These are phyloP conservation scores for Camelina hispida DNA, from an alignment of 345 rosid species.

Conservation along the genomic window DNA sequence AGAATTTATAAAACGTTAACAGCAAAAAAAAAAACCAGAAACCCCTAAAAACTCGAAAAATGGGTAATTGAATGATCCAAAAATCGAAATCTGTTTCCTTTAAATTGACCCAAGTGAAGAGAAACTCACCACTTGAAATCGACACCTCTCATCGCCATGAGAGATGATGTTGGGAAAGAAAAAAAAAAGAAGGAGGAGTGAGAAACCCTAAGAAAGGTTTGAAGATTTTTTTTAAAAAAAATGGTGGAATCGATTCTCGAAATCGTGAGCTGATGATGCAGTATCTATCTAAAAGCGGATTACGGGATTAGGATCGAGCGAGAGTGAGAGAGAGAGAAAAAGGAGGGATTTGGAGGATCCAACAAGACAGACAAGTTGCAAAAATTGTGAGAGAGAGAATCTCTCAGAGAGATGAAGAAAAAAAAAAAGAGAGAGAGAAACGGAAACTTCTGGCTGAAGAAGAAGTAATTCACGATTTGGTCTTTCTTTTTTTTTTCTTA, in stretches of 20 bases:
- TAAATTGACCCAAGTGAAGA: slow-evolving; percentile 14
- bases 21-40: slow-evolving; percentile 1
- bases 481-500: neutral
- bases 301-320: slow-evolving; percentile 17
- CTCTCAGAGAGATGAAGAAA: no score
- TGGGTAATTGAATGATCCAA: slow-evolving; percentile 8
- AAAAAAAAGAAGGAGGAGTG: neutral
- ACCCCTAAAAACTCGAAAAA: neutral
- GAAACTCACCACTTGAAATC: slow-evolving; percentile 90
- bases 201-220: neutral
- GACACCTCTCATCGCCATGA: slow-evolving; percentile 87
- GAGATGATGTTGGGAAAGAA: neutral
- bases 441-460: slow-evolving; percentile 23
- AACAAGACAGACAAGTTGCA: slow-evolving; percentile 5
- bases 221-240: neutral
- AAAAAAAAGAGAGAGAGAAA: neutral
- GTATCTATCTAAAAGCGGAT: neutral
- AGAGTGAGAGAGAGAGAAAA: slow-evolving; percentile 11
- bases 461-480: slow-evolving; percentile 13
- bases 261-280: slow-evolving; percentile 21
- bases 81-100: slow-evolving; percentile 15
- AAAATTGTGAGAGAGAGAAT: neutral
- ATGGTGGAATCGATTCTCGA: neutral
- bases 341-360: slow-evolving; percentile 13
- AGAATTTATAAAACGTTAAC: slow-evolving; percentile 14